Evolutionary conservation across 257 asterid genomes (phyloP).

Genomic region (Pogostemon cablin): DNA sequence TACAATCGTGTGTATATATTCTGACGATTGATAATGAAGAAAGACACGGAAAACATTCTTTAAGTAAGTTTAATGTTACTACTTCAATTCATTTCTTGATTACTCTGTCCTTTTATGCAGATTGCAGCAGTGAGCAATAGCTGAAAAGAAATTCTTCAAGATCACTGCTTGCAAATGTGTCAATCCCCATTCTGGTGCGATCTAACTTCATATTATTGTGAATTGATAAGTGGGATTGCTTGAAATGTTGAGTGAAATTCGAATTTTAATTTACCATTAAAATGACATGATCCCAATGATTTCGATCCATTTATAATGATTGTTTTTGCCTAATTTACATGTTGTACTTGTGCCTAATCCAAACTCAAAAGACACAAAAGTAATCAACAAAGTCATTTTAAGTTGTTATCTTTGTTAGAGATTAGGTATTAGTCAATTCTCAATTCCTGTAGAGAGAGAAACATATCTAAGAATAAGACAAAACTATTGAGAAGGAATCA

Average conservation of each 20-base stretch:
- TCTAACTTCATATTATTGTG: not conserved
- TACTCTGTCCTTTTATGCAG: constrained; percentile 22
- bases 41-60: too few species aligned
- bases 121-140: not conserved
- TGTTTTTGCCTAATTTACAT: constrained; percentile 4
- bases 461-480: constrained; percentile 16
- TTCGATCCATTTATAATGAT: not conserved
- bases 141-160: not conserved
- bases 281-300: not conserved
- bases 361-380: not conserved
- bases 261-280: not conserved
- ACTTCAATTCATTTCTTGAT: constrained; percentile 5
- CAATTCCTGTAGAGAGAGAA: not conserved
- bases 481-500: constrained; percentile 26
- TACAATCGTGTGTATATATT: too few species aligned
- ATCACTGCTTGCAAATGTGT: constrained; percentile 21
- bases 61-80: not conserved
- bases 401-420: not conserved
- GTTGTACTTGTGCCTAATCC: constrained; percentile 9
- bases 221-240: not conserved
- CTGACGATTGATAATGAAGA: too few species aligned
- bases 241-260: not conserved
- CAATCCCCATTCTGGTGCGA: constrained; percentile 17
- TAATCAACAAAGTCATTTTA: constrained; percentile 8
- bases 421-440: constrained; percentile 31